phyloP scores from a whole-genome alignment of 805 yeast species.

The Wickerhamomyces xylosicus region DNA sequence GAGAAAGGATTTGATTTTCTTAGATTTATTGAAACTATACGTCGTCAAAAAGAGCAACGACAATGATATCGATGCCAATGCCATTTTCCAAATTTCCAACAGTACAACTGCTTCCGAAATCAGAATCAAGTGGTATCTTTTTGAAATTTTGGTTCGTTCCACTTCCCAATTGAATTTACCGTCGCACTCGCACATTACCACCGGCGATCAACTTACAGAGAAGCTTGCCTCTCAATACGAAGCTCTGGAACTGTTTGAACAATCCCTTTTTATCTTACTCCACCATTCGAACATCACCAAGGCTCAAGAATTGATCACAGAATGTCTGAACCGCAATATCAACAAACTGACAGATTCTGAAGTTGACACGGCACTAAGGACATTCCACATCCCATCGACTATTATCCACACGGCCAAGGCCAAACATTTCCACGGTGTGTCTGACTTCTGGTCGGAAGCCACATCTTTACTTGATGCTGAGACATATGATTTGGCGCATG shows the following conservation, averaged over 20 bases:
- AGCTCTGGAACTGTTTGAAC: constrained; percentile 36
- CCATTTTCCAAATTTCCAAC: constrained; percentile 10
- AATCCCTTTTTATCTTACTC: constrained; percentile 52
- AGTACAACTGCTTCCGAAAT: constrained; percentile 20
- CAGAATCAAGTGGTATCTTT: constrained; percentile 42
- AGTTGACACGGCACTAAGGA: constrained; percentile 26
- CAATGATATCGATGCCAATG: constrained; percentile 9
- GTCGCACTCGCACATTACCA: constrained; percentile 9
- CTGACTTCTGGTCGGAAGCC: constrained; percentile 50
- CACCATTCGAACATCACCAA: constrained; percentile 40
- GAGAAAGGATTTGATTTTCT: constrained; percentile 13
- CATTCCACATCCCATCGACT: constrained; percentile 36
- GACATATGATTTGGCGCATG: constrained; percentile 54
- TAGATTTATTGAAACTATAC: constrained; percentile 21
- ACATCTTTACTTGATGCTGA: constrained; percentile 52
- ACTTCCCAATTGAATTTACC: constrained; percentile 15
- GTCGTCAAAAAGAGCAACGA: constrained; percentile 14
- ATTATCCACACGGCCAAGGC: constrained; percentile 54
- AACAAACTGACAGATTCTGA: constrained; percentile 7
- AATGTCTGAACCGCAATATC: constrained; percentile 19
- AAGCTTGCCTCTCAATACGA: constrained; percentile 43
- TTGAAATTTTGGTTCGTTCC: constrained; percentile 31
- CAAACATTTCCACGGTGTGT: constrained; percentile 34
- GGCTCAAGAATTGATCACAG: constrained; percentile 30
- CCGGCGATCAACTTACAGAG: constrained; percentile 29